Evolutionary conservation across 2,329 filamentous ascomycete species (phyloP).

Genomic region (Monosporascus sp.): DNA sequence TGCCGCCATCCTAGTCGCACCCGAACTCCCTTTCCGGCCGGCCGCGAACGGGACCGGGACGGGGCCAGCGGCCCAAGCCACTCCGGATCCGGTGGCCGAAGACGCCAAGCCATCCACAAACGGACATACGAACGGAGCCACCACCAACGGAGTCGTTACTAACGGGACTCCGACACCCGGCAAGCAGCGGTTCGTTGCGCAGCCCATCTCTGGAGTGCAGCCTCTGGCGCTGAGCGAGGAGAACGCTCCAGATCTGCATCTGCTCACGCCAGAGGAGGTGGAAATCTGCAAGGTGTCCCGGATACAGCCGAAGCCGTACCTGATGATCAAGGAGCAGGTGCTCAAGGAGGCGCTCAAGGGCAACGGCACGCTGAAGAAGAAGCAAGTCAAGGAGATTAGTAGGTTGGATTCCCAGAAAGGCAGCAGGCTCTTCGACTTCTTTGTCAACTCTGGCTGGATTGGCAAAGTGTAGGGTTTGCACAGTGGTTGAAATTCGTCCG

Average conservation of each 20-base stretch:
- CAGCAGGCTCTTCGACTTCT: constrained; percentile 86
- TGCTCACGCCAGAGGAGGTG: constrained; percentile 76
- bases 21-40: constrained; percentile 65
- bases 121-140: constrained; percentile 34
- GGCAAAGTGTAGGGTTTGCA: constrained; percentile 61
- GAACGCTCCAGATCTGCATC: constrained; percentile 74
- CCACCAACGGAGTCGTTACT: constrained; percentile 16
- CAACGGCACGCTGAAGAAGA: constrained; percentile 87
- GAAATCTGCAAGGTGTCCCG: constrained; percentile 81
- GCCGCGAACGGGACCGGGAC: constrained; percentile 24
- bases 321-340: constrained; percentile 91
- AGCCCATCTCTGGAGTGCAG: constrained; percentile 54
- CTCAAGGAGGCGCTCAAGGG: constrained; percentile 84
- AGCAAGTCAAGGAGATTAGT: constrained; percentile 82
- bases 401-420: constrained; percentile 80
- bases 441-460: constrained; percentile 89
- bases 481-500: too few relatives aligned
- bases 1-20: constrained; percentile 69
- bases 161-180: constrained; percentile 41
- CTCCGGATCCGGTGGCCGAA: constrained; percentile 35
- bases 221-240: constrained; percentile 68
- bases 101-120: constrained; percentile 51
- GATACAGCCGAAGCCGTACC: constrained; percentile 87
- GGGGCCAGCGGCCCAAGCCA: constrained; percentile 17
- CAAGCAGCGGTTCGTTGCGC: constrained; percentile 47